Conservation (phyloP, 2,329 filamentous ascomycete species). For the Xylaria sp. region DNA sequence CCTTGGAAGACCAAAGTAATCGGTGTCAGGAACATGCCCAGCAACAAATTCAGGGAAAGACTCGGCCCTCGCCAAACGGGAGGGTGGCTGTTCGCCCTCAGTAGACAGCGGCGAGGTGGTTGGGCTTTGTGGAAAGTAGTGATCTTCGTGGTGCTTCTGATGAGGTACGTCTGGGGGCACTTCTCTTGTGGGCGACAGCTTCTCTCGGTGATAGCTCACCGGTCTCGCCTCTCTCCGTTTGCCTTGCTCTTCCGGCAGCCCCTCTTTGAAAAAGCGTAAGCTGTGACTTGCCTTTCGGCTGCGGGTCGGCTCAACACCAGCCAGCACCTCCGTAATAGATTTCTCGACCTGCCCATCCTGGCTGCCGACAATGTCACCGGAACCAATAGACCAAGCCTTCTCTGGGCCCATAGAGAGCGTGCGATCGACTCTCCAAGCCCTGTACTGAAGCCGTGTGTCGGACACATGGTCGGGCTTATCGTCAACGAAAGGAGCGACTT, state of each 20-base stretch:
- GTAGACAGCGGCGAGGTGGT: constrained; percentile 28
- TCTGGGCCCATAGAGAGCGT: constrained; percentile 51
- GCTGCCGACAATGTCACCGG: constrained; percentile 50
- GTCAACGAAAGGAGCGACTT: constrained; percentile 17
- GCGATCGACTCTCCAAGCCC: constrained; percentile 46
- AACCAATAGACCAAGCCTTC: constrained; percentile 67
- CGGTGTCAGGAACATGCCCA: constrained; percentile 19
- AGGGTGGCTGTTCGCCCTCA: constrained; percentile 29
- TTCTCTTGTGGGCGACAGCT: constrained; percentile 42
- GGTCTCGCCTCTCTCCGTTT: constrained; percentile 54
- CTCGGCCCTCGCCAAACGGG: constrained; percentile 20
- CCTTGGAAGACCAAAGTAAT: constrained; percentile 32
- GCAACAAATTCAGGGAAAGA: constrained; percentile 23
- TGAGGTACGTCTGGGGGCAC: constrained; percentile 23
- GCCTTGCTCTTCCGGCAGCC: constrained; percentile 60
- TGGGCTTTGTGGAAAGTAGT: constrained; percentile 20
- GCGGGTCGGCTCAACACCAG: constrained; percentile 63
- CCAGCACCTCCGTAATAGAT: constrained; percentile 64
- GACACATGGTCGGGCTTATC: constrained; percentile 24
- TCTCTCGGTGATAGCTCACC: constrained; percentile 43
- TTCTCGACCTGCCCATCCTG: constrained; percentile 63
- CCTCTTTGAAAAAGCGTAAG: constrained; percentile 68
- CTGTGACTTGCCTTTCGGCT: constrained; percentile 71
- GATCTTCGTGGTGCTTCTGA: constrained; percentile 18
- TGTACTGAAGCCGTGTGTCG: constrained; percentile 37